phyloP scores from a whole-genome alignment of 768 basidiomycete species.

The Boletus reticulatus region DNA sequence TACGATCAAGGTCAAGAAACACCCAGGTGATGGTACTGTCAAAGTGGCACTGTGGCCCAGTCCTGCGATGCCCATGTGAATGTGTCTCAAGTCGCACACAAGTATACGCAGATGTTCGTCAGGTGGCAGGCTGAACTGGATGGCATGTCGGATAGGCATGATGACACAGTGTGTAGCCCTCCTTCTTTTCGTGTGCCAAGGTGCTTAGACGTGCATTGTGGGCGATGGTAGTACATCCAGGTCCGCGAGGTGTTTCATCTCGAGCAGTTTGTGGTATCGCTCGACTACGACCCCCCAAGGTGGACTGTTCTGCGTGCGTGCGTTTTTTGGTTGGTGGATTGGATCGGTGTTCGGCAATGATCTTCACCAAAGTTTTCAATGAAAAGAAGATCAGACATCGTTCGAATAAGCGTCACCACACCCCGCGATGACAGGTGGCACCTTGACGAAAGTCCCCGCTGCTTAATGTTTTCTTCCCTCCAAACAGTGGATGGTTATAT shows the following conservation, averaged over 20 bases:
- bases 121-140: conserved; percentile 61
- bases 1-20: neutral
- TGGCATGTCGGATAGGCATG: conserved; percentile 61
- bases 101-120: conserved; percentile 47
- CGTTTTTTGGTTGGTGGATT: neutral
- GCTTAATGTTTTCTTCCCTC: too few relatives aligned
- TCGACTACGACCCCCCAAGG: conserved; percentile 80
- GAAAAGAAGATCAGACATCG: too few relatives aligned
- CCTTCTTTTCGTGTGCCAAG: neutral
- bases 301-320: conserved; percentile 20
- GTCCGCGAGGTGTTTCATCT: conserved; percentile 89
- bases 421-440: too few relatives aligned
- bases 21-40: too few relatives aligned
- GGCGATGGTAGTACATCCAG: conserved; percentile 35
- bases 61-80: neutral
- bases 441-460: too few relatives aligned
- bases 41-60: neutral
- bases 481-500: too few relatives aligned
- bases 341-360: too few relatives aligned
- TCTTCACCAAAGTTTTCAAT: too few relatives aligned
- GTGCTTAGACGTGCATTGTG: neutral
- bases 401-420: too few relatives aligned
- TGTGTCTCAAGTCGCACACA: conserved; percentile 27
- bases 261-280: conserved; percentile 73
- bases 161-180: conserved; percentile 60